Evolutionary conservation across 1,139 yeast genomes (phyloP).

Genomic region (Scheffersomyces parashehatae): DNA sequence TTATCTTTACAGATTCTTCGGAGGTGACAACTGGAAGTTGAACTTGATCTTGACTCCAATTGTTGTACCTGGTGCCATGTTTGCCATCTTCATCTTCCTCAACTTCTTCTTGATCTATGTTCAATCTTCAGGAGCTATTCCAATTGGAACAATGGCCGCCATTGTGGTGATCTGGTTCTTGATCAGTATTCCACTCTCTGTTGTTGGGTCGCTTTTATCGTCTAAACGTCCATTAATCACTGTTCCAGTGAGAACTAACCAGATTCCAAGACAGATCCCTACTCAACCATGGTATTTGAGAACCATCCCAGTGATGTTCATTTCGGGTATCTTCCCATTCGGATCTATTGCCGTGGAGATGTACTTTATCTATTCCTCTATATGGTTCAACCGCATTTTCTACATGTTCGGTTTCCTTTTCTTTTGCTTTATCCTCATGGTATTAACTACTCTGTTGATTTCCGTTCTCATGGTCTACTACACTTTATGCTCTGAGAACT

Average conservation of each 20-base stretch:
- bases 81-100: constrained; percentile 62
- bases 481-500: constrained; percentile 85
- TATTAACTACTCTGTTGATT: constrained; percentile 78
- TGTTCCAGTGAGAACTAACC: constrained; percentile 84
- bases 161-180: constrained; percentile 82
- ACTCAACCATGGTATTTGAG: constrained; percentile 83
- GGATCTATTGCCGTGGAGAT: constrained; percentile 94
- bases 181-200: constrained; percentile 81
- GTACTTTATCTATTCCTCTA: constrained; percentile 81
- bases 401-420: constrained; percentile 98
- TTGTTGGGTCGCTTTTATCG: constrained; percentile 77
- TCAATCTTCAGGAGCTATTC: constrained; percentile 92
- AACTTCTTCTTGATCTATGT: constrained; percentile 81
- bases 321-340: constrained; percentile 92
- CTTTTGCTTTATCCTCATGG: constrained; percentile 80
- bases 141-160: constrained; percentile 85
- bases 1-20: constrained; percentile 80
- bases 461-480: constrained; percentile 81
- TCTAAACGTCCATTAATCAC: constrained; percentile 60
- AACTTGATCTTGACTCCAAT: constrained; percentile 82
- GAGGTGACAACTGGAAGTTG: constrained; percentile 89
- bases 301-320: constrained; percentile 63
- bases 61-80: constrained; percentile 78
- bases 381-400: constrained; percentile 93
- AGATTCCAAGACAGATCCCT: constrained; percentile 96